Evolutionary conservation across 2,329 filamentous ascomycete species (phyloP).

Genomic region (Domatiomyces catenatus): DNA sequence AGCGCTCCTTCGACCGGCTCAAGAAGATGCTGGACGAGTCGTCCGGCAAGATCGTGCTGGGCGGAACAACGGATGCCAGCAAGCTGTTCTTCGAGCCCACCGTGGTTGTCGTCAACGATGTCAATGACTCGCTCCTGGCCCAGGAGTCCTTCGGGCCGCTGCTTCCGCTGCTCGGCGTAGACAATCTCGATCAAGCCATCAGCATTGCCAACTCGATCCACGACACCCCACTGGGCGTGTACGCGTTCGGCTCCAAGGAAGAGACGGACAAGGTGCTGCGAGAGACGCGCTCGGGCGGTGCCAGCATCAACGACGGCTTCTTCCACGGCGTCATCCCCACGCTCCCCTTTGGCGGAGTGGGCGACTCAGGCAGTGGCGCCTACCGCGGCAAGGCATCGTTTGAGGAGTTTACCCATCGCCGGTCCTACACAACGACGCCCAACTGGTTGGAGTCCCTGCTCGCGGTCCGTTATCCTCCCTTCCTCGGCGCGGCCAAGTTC

Average conservation of each 20-base stretch:
- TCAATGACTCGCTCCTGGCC: slow-evolving; percentile 60
- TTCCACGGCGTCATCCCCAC: slow-evolving; percentile 57
- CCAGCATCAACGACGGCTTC: slow-evolving; percentile 42
- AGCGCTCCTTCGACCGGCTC: slow-evolving; percentile 61
- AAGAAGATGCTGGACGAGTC: slow-evolving; percentile 82
- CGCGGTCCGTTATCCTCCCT: slow-evolving; percentile 45
- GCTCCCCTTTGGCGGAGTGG: slow-evolving; percentile 69
- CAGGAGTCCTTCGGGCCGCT: slow-evolving; percentile 92
- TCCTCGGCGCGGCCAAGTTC: slow-evolving; percentile 35
- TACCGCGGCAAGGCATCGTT: slow-evolving; percentile 63
- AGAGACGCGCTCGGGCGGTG: slow-evolving; percentile 52
- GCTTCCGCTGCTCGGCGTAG: slow-evolving; percentile 64
- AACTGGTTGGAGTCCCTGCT: slow-evolving; percentile 45
- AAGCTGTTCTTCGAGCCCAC: slow-evolving; percentile 83
- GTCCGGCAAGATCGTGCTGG: slow-evolving; percentile 70
- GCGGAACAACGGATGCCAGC: slow-evolving; percentile 65
- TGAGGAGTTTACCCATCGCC: slow-evolving; percentile 46
- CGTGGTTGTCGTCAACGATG: slow-evolving; percentile 63
- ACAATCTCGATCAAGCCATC: slow-evolving; percentile 74
- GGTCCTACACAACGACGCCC: slow-evolving; percentile 43
- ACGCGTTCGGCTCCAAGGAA: slow-evolving; percentile 65
- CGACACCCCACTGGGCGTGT: slow-evolving; percentile 68
- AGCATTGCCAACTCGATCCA: slow-evolving; percentile 65
- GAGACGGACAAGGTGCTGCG: slow-evolving; percentile 59
- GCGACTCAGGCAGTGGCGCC: slow-evolving; percentile 57